phyloP scores from a whole-genome alignment of 2,329 filamentous ascomycete species.

The Verticillium tricorpus region DNA sequence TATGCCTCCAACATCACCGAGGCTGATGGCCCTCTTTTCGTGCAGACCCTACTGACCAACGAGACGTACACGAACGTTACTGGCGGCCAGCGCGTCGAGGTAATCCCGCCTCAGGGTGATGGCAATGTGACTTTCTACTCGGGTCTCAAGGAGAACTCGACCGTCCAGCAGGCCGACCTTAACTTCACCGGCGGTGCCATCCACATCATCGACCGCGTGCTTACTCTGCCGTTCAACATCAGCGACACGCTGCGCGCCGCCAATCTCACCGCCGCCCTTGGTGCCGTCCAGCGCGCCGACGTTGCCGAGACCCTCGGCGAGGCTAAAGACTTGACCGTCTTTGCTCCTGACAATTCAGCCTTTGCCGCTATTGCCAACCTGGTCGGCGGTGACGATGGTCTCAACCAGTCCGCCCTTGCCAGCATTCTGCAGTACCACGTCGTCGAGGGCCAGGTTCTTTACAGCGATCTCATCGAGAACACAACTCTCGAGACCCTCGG shows the following conservation, averaged over 20 bases:
- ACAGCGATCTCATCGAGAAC: slow-evolving; percentile 31
- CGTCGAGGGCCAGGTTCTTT: slow-evolving; percentile 48
- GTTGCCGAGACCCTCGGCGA: slow-evolving; percentile 36
- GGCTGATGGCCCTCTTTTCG: slow-evolving; percentile 23
- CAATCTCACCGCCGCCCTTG: slow-evolving; percentile 40
- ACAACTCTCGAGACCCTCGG: slow-evolving; percentile 14
- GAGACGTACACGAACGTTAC: slow-evolving; percentile 52
- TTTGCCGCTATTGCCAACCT: slow-evolving; percentile 53
- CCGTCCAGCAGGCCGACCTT: slow-evolving; percentile 44
- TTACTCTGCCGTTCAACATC: slow-evolving; percentile 39
- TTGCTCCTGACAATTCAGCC: slow-evolving; percentile 57
- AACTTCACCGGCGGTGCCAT: slow-evolving; percentile 51
- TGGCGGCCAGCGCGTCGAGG: slow-evolving; percentile 53
- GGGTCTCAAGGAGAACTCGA: slow-evolving; percentile 44
- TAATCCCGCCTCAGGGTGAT: slow-evolving; percentile 26
- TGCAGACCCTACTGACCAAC: slow-evolving; percentile 42
- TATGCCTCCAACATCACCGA: slow-evolving; percentile 16
- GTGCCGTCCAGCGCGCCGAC: slow-evolving; percentile 38
- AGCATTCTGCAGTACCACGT: slow-evolving; percentile 61
- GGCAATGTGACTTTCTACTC: slow-evolving; percentile 42
- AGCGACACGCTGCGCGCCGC: slow-evolving; percentile 33
- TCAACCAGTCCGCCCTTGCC: slow-evolving; percentile 42
- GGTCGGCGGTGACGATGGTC: slow-evolving; percentile 38
- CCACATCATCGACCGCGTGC: slow-evolving; percentile 45
- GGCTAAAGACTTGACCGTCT: slow-evolving; percentile 53